These are phyloP conservation scores for Rhynchospora breviuscula DNA, from an alignment of 176 grass and related monocot species.

Conservation along the genomic window DNA sequence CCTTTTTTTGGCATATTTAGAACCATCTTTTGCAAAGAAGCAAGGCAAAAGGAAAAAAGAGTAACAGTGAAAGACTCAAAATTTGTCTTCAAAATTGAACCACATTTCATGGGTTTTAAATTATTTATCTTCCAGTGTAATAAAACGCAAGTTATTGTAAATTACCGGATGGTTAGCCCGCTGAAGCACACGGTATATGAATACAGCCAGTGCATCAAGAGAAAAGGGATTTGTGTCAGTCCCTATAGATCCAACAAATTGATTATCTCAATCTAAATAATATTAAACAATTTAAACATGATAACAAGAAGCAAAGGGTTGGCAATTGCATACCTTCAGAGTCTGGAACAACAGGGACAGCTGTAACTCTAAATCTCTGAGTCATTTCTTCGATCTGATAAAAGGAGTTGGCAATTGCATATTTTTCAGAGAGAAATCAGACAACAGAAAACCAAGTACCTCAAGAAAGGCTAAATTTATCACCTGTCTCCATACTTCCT, in stretches of 20 bases:
- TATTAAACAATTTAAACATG: conserved; percentile 11
- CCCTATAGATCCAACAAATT: conserved; percentile 41
- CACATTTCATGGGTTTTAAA: background rate
- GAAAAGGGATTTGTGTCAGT: conserved; percentile 92
- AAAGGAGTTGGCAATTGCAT: conserved; percentile 19
- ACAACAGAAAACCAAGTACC: background rate
- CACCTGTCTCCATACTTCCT: conserved; percentile 96
- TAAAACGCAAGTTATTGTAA: background rate
- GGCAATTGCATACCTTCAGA: conserved; percentile 71
- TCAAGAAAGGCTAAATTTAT: conserved; percentile 17
- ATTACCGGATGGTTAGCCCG: conserved; percentile 85
- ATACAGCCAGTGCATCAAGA: conserved; percentile 87
- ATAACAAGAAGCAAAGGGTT: conserved; percentile 10
- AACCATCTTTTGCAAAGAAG: background rate
- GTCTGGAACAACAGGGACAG: conserved; percentile 81
- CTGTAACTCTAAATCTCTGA: conserved; percentile 54
- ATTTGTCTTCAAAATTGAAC: background rate
- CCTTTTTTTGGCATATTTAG: background rate
- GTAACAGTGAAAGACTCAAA: background rate
- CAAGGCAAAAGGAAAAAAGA: background rate
- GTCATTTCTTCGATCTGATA: conserved; percentile 94
- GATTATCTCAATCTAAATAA: conserved; percentile 7
- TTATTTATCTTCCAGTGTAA: background rate
- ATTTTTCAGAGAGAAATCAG: background rate
- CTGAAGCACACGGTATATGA: conserved; percentile 85